phyloP scores from a whole-genome alignment of 129 eudicot genomes.

The Centrapalus pauciflorus region DNA sequence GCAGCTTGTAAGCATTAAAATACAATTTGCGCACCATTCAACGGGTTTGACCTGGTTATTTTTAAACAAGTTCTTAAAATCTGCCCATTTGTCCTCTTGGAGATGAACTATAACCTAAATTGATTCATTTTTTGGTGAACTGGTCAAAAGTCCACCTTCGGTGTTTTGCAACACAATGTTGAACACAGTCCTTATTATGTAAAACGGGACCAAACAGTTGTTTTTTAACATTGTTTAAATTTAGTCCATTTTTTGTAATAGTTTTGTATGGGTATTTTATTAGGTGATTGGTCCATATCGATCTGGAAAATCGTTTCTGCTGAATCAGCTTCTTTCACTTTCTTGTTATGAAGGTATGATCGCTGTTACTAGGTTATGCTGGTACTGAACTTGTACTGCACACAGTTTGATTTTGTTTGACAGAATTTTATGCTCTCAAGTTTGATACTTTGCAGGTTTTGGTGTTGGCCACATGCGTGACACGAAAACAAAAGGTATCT shows the following conservation, averaged over 20 bases:
- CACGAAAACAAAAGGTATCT: slow-evolving; percentile 92
- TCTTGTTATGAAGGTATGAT: slow-evolving; percentile 86
- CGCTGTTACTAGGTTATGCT: not conserved
- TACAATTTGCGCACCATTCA: no score
- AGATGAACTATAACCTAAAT: no score
- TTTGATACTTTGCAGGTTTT: slow-evolving; percentile 62
- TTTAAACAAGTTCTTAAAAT: no score
- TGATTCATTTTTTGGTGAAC: no score
- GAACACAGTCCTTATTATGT: not conserved
- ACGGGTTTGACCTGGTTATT: no score
- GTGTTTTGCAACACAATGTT: not conserved
- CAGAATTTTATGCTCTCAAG: slow-evolving; percentile 21
- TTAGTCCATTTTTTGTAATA: not conserved
- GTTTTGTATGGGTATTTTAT: slow-evolving; percentile 24
- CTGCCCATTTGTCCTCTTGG: no score
- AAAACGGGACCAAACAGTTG: not conserved
- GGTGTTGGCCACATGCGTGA: slow-evolving; percentile 99
- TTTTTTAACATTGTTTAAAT: not conserved
- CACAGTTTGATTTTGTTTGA: slow-evolving; percentile 15
- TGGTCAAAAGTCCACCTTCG: no score
- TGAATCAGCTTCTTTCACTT: slow-evolving; percentile 97
- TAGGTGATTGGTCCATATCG: slow-evolving; percentile 99
- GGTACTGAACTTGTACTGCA: not conserved
- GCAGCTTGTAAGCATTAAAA: no score
- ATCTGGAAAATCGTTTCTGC: slow-evolving; percentile 95